Base-by-base conservation (phyloP, 2,329 filamentous ascomycete species). In the Colletotrichum theobromicola region DNA sequence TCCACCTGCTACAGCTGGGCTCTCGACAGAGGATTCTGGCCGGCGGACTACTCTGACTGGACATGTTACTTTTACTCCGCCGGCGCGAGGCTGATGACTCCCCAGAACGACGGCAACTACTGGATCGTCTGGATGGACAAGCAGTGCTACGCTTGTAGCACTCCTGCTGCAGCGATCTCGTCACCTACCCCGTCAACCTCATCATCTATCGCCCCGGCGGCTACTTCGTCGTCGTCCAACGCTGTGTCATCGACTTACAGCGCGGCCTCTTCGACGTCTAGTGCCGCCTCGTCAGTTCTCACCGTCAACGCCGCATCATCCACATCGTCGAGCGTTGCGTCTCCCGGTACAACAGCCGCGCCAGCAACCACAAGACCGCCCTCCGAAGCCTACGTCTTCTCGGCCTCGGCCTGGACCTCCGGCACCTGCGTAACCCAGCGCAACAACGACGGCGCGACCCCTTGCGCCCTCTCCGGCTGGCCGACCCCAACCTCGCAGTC, bases 41-140 rank as follows among this genome's bases (percentile, higher is more conserved):
- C 68, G 18, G 42, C 34, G 10, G 67, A 71, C 28, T 55, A 30
- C 30, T 65, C 68, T n/a, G 60, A 65, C 18, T 71, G 68, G 68
- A 71, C 60, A 8, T 71, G 68, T 30, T 71, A 71, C 46, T 71
- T 71, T 34, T 71, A 71, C 61, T 66, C 68, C 8, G 68, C 68
- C 26, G 42, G 60, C 26, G 68, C 68, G 4, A 66, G 68, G 35
- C 6, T 71, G 30, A 57, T 71, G 60, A 35, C 68, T 12, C 67
- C 67, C 7, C 57, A 53, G 67, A 71, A 71, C 28, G 61, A 66
- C 46, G 68, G 62, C 46, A 24, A 58, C 24, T 53, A 57, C n/a
- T 64, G 53, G 61, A 50, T 71, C 53, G 68, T 71, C 12, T 71
- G 68, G 68, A 66, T 66, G 46, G 68, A 71, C 34, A 66, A 66